A percentile compares a stretch with the other conserved stretches of the same genome.
Evolutionary conservation across 2,329 filamentous ascomycete genomes (phyloP).

Genomic region (Verticillium klebahnii): DNA sequence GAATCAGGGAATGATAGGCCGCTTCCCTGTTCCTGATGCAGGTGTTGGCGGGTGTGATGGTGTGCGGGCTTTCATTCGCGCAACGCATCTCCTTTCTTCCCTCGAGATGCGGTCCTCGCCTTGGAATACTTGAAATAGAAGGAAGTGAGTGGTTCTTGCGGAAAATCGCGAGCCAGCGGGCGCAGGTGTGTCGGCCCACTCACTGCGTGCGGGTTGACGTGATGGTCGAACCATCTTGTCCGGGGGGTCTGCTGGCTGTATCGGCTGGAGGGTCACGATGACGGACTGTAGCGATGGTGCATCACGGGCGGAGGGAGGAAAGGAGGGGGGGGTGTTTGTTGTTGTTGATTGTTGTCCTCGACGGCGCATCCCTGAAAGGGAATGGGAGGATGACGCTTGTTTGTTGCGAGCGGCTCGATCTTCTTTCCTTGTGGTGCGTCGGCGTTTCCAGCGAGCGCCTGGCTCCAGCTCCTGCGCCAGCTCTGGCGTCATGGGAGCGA

Average conservation of each 20-base stretch:
- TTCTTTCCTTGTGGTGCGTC: neutral
- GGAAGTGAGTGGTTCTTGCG: neutral
- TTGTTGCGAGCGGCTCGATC: neutral
- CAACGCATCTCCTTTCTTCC: neutral
- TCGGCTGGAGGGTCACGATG: neutral
- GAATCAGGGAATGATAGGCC: neutral
- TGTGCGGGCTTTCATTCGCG: neutral
- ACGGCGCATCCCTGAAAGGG: neutral
- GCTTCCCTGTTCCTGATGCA: neutral
- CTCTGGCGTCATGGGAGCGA: neutral
- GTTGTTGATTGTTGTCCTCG: neutral
- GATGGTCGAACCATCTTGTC: neutral
- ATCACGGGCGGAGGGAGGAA: neutral
- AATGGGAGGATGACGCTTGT: neutral
- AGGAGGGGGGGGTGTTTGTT: neutral
- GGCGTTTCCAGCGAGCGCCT: neutral
- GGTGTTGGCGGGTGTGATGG: neutral
- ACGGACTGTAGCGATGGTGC: neutral
- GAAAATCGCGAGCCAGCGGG: neutral
- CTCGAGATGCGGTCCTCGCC: neutral
- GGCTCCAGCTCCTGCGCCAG: neutral
- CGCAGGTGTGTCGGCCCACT: neutral
- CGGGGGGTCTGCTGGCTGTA: neutral
- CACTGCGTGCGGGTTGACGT: neutral
- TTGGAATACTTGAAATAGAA: neutral